phyloP scores from a whole-genome alignment of 371 early-diverging fungal species.

The Lichtheimia ornata region DNA sequence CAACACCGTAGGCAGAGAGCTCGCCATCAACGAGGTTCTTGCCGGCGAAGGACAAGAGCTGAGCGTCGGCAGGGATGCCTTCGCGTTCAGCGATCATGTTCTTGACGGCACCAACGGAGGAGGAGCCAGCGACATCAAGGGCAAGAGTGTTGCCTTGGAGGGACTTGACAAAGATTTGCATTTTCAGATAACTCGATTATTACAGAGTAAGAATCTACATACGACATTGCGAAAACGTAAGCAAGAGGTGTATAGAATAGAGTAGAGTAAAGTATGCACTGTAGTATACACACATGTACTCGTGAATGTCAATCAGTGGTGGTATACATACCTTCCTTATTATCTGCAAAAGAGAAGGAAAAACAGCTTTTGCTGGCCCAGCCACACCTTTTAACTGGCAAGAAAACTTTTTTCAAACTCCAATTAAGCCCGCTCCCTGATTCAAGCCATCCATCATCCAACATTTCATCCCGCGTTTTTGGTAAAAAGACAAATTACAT shows the following conservation, averaged over 20 bases:
- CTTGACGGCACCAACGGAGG: conserved; percentile 87
- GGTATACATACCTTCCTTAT: conserved; percentile 12
- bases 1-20: conserved; percentile 80
- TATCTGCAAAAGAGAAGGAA: conserved; percentile 13
- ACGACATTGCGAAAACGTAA: not conserved
- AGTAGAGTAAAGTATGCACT: not conserved
- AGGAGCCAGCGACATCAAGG: conserved; percentile 74
- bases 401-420: conserved; percentile 9
- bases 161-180: conserved; percentile 92
- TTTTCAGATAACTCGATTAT: conserved; percentile 39
- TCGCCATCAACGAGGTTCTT: conserved; percentile 89
- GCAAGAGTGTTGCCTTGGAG: conserved; percentile 89
- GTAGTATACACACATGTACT: not conserved
- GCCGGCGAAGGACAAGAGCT: conserved; percentile 93
- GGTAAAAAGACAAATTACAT: not conserved
- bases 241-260: conserved; percentile 3
- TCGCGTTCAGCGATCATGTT: conserved; percentile 92
- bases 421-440: not conserved
- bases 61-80: conserved; percentile 92
- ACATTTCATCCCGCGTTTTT: not conserved
- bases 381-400: conserved; percentile 4
- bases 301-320: not conserved
- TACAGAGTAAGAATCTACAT: conserved; percentile 8
- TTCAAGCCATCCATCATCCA: not conserved
- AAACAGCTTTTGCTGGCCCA: conserved; percentile 2